Evolutionary conservation across 352 stramenopile genomes (phyloP).

Genomic region (Pythium aristosporum): DNA sequence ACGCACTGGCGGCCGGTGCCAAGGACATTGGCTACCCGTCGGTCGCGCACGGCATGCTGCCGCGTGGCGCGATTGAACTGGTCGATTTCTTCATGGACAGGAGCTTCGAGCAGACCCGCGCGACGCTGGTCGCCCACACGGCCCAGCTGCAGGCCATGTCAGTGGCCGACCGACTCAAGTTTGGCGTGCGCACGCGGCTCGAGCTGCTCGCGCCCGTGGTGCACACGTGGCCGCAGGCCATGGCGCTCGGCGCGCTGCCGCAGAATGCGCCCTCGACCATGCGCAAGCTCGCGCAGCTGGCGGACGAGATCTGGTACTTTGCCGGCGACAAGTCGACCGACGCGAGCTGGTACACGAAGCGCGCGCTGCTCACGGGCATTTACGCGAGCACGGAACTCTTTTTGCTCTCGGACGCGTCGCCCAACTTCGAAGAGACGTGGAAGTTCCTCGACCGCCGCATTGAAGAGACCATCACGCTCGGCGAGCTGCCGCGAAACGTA

Average conservation of each 20-base stretch:
- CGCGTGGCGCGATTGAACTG: conserved; percentile 70
- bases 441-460: conserved; percentile 79
- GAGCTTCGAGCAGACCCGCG: conserved; percentile 54
- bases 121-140: conserved; percentile 58
- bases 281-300: conserved; percentile 63
- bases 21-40: conserved; percentile 70
- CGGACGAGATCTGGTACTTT: conserved; percentile 89
- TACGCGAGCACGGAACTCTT: conserved; percentile 85
- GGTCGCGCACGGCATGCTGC: conserved; percentile 82
- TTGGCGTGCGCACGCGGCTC: conserved; percentile 66
- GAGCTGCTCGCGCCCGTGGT: conserved; percentile 64
- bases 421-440: conserved; percentile 77
- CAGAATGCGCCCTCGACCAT: conserved; percentile 72
- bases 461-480: conserved; percentile 79
- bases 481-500: conserved; percentile 81
- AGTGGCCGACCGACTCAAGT: conserved; percentile 82
- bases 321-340: conserved; percentile 84
- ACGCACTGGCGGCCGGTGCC: conserved; percentile 69
- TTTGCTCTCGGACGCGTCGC: conserved; percentile 80
- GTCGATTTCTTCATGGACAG: conserved; percentile 88
- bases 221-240: conserved; percentile 69
- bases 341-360: conserved; percentile 86
- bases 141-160: conserved; percentile 61
- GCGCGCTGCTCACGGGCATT: conserved; percentile 70
- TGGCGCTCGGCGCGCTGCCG: conserved; percentile 75